Conservation (phyloP, 495 filamentous ascomycete genomes). For the Physcia stellaris region DNA sequence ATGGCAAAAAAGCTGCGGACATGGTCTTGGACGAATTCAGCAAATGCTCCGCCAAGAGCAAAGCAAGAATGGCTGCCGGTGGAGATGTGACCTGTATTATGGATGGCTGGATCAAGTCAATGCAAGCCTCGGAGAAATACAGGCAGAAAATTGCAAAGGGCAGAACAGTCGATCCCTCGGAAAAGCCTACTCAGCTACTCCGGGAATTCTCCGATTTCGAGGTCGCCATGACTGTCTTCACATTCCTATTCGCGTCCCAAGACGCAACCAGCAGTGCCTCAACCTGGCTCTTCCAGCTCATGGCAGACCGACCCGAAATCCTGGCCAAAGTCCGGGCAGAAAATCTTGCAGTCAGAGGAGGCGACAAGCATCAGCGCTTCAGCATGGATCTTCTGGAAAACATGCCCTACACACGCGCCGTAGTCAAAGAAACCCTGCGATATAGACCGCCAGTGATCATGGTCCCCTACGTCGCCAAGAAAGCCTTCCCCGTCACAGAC, state of each 20-base stretch:
- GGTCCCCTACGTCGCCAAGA: constrained; percentile 94
- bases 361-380: constrained; percentile 55
- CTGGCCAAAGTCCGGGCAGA: constrained; percentile 87
- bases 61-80: constrained; percentile 82
- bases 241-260: constrained; percentile 95
- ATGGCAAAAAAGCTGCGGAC: constrained; percentile 88
- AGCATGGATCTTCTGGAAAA: constrained; percentile 76
- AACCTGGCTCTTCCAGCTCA: constrained; percentile 90
- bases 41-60: constrained; percentile 85
- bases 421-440: constrained; percentile 85
- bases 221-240: constrained; percentile 90
- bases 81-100: constrained; percentile 82
- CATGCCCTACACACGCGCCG: constrained; percentile 81
- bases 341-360: constrained; percentile 65
- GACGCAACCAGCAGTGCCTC: constrained; percentile 87
- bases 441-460: constrained; percentile 96
- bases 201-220: constrained; percentile 85
- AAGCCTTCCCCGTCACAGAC: constrained; percentile 81
- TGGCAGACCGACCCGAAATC: constrained; percentile 86
- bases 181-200: constrained; percentile 71
- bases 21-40: constrained; percentile 85
- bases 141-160: constrained; percentile 60
- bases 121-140: constrained; percentile 70
- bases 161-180: constrained; percentile 45
- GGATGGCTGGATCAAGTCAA: constrained; percentile 82